A percentile compares a stretch with the other conserved stretches of the same genome.
phyloP scores from a whole-genome alignment of 1,139 yeast genomes.

The Kurtzmaniella quercitrusa region DNA sequence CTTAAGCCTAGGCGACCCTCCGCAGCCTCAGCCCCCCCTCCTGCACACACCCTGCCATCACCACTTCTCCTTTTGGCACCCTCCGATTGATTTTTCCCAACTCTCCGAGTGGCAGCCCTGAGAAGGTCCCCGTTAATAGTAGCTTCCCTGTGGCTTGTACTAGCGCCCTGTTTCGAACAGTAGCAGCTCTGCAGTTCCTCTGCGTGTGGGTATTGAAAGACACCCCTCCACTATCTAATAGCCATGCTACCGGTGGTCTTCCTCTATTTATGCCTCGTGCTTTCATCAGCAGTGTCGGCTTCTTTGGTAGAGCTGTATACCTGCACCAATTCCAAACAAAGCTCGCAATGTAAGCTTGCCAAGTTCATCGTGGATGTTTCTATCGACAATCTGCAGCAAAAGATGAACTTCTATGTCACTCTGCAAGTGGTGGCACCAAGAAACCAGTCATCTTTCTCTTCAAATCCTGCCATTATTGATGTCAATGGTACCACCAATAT shows the following conservation, averaged over 20 bases:
- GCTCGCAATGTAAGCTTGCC: not conserved
- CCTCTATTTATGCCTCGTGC: not conserved
- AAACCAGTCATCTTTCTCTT: conserved; percentile 12
- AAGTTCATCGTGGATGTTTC: conserved; percentile 40
- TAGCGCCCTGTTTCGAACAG: not conserved
- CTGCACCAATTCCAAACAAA: not conserved
- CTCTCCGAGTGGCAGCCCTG: no score
- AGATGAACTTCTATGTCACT: conserved; percentile 36
- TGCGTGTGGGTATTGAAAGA: not conserved
- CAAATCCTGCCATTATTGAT: conserved; percentile 28
- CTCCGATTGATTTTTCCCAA: no score
- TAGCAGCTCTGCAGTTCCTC: not conserved
- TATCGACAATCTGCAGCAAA: conserved; percentile 27
- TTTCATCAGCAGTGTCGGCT: not conserved
- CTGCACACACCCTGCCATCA: no score
- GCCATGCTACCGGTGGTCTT: not conserved
- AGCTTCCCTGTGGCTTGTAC: no score
- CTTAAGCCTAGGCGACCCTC: no score
- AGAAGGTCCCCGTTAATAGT: no score
- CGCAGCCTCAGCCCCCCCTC: no score
- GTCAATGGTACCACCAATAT: conserved; percentile 41
- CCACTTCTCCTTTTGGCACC: no score
- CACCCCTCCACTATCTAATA: not conserved
- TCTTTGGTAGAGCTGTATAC: not conserved
- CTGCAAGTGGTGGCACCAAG: conserved; percentile 23